Evolutionary conservation across 805 yeast species (phyloP).

Genomic region (Pichia californica): DNA sequence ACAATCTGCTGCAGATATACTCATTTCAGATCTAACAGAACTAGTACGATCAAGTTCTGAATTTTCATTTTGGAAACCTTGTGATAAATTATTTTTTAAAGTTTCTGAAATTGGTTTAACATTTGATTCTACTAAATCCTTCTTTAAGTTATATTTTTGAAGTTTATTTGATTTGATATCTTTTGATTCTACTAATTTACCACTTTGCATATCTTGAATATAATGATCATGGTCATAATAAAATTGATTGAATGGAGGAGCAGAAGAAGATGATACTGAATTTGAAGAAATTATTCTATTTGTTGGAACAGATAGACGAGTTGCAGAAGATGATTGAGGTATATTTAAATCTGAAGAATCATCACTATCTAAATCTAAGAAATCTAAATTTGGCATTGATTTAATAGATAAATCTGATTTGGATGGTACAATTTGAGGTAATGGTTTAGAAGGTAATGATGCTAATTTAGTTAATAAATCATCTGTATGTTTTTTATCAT

Average conservation of each 20-base stretch:
- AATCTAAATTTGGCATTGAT: conserved; percentile 23
- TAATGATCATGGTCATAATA: conserved; percentile 26
- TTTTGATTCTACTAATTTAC: conserved; percentile 15
- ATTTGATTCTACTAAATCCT: conserved; percentile 8
- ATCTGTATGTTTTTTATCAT: background rate
- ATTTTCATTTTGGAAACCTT: conserved; percentile 19
- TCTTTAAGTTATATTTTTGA: conserved; percentile 16
- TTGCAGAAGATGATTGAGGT: conserved; percentile 18
- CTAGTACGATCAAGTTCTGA: conserved; percentile 22
- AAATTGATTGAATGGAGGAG: conserved; percentile 10
- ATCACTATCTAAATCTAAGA: conserved; percentile 2
- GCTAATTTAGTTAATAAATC: background rate
- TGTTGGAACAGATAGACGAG: conserved; percentile 8
- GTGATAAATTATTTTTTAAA: conserved; percentile 8
- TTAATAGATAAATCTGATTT: conserved; percentile 26
- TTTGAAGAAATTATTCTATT: background rate
- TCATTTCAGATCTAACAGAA: conserved; percentile 24
- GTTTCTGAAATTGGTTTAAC: background rate
- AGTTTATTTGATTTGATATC: conserved; percentile 10
- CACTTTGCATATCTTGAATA: conserved; percentile 21
- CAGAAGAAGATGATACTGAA: conserved; percentile 6
- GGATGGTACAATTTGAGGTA: conserved; percentile 33
- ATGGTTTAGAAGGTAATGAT: conserved; percentile 21
- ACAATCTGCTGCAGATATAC: conserved; percentile 25
- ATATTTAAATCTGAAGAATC: conserved; percentile 27